Evolutionary conservation across 768 basidiomycete species (phyloP).

Genomic region (Termitomyces sp.): DNA sequence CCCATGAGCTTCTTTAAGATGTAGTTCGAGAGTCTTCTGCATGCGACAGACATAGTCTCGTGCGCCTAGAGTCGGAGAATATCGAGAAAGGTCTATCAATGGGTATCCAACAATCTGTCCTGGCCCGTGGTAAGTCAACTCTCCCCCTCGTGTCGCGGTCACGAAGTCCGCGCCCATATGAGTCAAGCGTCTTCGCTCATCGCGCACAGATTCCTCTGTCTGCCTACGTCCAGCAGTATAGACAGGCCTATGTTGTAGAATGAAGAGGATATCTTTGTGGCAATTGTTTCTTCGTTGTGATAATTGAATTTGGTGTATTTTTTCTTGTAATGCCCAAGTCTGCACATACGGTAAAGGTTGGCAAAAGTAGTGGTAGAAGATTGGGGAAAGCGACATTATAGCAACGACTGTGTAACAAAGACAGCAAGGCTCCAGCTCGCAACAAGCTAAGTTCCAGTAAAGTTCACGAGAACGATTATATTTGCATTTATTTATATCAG

Average conservation of each 20-base stretch:
- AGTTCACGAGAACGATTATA: too few relatives aligned
- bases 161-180: conserved; percentile 85
- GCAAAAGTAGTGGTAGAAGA: conserved; percentile 73
- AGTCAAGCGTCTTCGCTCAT: conserved; percentile 60
- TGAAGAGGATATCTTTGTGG: conserved; percentile 63
- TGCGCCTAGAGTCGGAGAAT: conserved; percentile 63
- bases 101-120: conserved; percentile 97
- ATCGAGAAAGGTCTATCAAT: conserved; percentile 80
- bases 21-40: conserved; percentile 62
- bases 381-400: conserved; percentile 46
- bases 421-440: neutral
- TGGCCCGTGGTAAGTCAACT: conserved; percentile 96
- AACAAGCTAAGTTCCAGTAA: too few relatives aligned
- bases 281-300: conserved; percentile 31
- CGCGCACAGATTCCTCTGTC: conserved; percentile 47
- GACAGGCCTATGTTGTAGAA: conserved; percentile 89
- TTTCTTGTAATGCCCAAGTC: conserved; percentile 67
- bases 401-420: neutral
- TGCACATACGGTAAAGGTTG: conserved; percentile 72
- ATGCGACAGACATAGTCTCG: conserved; percentile 83
- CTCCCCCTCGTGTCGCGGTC: conserved; percentile 77
- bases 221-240: conserved; percentile 95
- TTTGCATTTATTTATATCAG: too few relatives aligned
- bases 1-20: conserved; percentile 57
- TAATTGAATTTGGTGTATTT: conserved; percentile 62